A percentile compares a stretch with the other conserved stretches of the same genome.
These are phyloP conservation scores for Ophidiomyces ophidiicola DNA, from an alignment of 2,329 filamentous ascomycete genomes.

Conservation along the genomic window DNA sequence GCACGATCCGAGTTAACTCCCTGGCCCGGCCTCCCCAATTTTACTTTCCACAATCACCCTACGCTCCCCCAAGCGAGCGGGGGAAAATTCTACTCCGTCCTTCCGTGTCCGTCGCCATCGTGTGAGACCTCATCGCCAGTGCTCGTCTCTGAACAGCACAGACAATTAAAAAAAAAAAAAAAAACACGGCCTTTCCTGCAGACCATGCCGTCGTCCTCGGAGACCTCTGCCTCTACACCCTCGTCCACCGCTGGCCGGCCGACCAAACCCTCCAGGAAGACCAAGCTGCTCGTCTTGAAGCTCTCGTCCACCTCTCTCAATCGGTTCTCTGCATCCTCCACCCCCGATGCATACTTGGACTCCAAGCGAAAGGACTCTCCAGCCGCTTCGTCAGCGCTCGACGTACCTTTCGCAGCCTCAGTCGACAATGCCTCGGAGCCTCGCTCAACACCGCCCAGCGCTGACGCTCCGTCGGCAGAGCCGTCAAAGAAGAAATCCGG, in stretches of 20 bases:
- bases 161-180: not conserved
- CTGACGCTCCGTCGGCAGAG: conserved; percentile 28
- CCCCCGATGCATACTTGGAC: conserved; percentile 13
- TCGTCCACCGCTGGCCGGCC: conserved; percentile 27
- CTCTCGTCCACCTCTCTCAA: conserved; percentile 28
- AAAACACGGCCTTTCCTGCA: conserved; percentile 4
- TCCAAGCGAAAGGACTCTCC: conserved; percentile 26
- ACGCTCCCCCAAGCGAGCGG: conserved; percentile 4
- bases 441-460: conserved; percentile 26
- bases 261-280: conserved; percentile 24
- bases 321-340: conserved; percentile 22
- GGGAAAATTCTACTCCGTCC: too few relatives aligned
- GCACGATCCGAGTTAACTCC: conserved; percentile 7
- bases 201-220: conserved; percentile 18
- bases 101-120: too few relatives aligned
- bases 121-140: not conserved
- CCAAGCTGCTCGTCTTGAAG: conserved; percentile 29
- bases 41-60: conserved; percentile 2
- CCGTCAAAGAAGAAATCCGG: conserved; percentile 32
- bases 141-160: not conserved
- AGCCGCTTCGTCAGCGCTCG: conserved; percentile 24
- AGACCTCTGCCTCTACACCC: conserved; percentile 20
- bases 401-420: conserved; percentile 25
- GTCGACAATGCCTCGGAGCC: conserved; percentile 33
- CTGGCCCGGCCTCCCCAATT: too few relatives aligned